Base-by-base conservation (phyloP, 352 stramenopile species). In the Phytophthora agathidicida region DNA sequence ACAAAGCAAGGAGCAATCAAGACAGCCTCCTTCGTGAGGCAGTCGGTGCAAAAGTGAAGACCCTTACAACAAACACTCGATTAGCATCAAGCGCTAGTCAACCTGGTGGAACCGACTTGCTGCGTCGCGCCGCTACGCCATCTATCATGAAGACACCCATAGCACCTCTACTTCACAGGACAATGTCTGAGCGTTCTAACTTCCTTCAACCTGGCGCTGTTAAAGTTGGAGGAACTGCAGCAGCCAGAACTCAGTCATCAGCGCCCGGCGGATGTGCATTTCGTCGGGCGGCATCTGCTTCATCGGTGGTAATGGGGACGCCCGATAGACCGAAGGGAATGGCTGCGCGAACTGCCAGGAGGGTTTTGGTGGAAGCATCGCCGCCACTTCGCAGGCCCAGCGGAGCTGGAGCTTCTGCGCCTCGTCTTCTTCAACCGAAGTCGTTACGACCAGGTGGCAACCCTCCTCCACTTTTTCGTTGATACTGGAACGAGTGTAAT, bases 351-450 rank as follows among this genome's bases (percentile, higher is more conserved):
- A 64, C 70, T 7, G 68, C 65, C 10, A 65, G 47, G 7, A 71
- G 80, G 2, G 73, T 96, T 7, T 59, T 92, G 17, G 74, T 96
- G 2, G 83, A 82, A 54, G 85, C 86, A 8, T 96, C 86, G 7
- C 86, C 86, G 16, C 86, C 86, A 37, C 70, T 96, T 5, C 77
- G 78, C 7, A 83, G 75, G 35, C 73, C 69, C 11, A 73, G 49
- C 9, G 58, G 54, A 17, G 64, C 60, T 14, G 48, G 44, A 50
- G 42, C 27, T 38, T 50, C 61, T 48, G 39, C 37, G 7, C 41
- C 54, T 42, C 65, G 58, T 48, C 67, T 68, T 20, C 62, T 66
- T 19, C 71, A 67, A 22, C 20, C 49, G 3, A 75, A 68, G 23
- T 50, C 46, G 22, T 33, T 42, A 28, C 49, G 55, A 7, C 36